Evolutionary conservation across 495 filamentous ascomycete species (phyloP), one percentile per base, ranked within the genome.

Genomic region (Trichocladium antarcticum): DNA sequence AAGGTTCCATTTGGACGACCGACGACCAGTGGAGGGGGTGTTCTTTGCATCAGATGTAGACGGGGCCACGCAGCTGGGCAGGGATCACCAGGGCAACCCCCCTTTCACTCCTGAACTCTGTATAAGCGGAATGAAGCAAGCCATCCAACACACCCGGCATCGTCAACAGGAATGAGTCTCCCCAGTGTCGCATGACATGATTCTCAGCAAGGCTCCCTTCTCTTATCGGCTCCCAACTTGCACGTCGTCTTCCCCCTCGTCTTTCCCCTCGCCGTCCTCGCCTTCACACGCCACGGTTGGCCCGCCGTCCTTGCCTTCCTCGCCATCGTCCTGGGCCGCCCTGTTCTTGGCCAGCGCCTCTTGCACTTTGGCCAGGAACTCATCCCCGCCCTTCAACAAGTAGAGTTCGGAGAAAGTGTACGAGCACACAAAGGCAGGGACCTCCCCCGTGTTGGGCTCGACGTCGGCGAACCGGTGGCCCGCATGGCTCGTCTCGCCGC

Each of bases 11-110:
- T n/a, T n/a, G n/a, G n/a, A n/a, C 17, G 41, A 31, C 6, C 11
- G 37, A 46, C 12, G 17, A 36, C 44, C 12, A 14, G 55, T 32
- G n/a, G n/a, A n/a, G n/a, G 50, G 55, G 57, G 45, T 50, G 53
- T 58, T 52, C 60, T 55, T 63, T 58, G 60, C 58, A 63, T 51
- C 49, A 52, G 51, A 20, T 42, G n/a, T n/a, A 44, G 28, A 28
- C 42, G n/a, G n/a, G n/a, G n/a, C n/a, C n/a, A n/a, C n/a, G n/a
- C n/a, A 42, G 37, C 20, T 57, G 45, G 43, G n/a, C 53, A 63
- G 57, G 58, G 57, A 32, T 32, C 31, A 32, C 31, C 31, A 32
- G 31, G 31, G 31, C 31, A 32, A 32, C 31, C 31, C 7, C 9
- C 31, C 9, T 11, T 4, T 6, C 31, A 27, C n/a, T n/a, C n/a